phyloP scores from a whole-genome alignment of 1,284 basidiomycete species.

The Ustilago xerochloae region DNA sequence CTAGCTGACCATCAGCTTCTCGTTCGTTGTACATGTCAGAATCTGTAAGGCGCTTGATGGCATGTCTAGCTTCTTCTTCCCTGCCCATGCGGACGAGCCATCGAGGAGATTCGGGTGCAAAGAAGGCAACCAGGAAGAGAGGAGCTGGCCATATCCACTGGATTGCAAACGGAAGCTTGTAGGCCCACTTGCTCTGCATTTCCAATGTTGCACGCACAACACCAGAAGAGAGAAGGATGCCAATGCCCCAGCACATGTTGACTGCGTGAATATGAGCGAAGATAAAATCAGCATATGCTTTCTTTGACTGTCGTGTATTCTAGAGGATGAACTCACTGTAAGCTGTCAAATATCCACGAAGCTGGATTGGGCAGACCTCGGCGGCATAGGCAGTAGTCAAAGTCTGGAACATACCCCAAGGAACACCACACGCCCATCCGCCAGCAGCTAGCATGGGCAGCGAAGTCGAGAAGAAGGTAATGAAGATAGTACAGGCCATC shows the following conservation, averaged over 20 bases:
- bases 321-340: too few species aligned
- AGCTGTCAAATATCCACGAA: constrained; percentile 70
- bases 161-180: constrained; percentile 68
- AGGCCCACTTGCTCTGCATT: constrained; percentile 64
- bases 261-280: too few species aligned
- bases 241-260: constrained; percentile 71
- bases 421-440: constrained; percentile 68
- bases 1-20: constrained; percentile 47
- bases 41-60: background rate
- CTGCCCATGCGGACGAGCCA: constrained; percentile 71
- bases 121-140: constrained; percentile 54
- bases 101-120: constrained; percentile 69
- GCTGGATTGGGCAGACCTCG: constrained; percentile 70
- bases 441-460: constrained; percentile 67
- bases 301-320: too few species aligned
- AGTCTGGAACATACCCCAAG: constrained; percentile 70
- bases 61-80: constrained; percentile 69
- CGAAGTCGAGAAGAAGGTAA: constrained; percentile 68
- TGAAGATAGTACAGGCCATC: constrained; percentile 40
- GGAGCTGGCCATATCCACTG: constrained; percentile 69
- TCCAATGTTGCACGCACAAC: constrained; percentile 67
- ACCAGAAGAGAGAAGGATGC: constrained; percentile 68
- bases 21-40: background rate
- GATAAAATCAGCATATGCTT: too few species aligned
- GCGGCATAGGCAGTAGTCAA: constrained; percentile 71